A percentile compares a stretch with the other conserved stretches of the same genome.
Evolutionary conservation across 192 early-diverging fungal genomes (phyloP).

Genomic region (Phycomyces nitens): DNA sequence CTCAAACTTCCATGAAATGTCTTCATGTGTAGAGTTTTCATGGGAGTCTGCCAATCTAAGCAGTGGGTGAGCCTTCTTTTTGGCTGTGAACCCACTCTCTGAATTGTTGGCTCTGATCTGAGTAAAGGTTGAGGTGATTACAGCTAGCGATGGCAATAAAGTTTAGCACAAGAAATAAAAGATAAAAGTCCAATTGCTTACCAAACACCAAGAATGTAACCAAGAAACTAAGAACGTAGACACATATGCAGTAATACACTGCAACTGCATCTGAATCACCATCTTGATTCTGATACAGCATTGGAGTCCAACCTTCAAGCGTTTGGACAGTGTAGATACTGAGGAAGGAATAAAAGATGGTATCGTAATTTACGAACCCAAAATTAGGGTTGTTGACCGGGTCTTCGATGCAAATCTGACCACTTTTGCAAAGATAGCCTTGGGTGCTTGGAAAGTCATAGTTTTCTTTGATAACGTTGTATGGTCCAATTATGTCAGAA

Average conservation of each 20-base stretch:
- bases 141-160: conserved; percentile 33
- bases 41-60: conserved; percentile 1
- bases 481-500: conserved; percentile 16
- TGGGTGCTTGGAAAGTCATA: conserved; percentile 23
- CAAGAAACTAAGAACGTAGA: conserved; percentile 49
- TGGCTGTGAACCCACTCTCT: conserved; percentile 47
- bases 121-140: conserved; percentile 54
- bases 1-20: conserved; percentile 18
- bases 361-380: conserved; percentile 45
- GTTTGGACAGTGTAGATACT: conserved; percentile 46
- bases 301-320: conserved; percentile 48
- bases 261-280: conserved; percentile 39
- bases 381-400: conserved; percentile 19
- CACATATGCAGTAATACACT: conserved; percentile 47
- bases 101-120: conserved; percentile 44
- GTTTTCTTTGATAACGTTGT: not conserved
- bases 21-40: conserved; percentile 5
- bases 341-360: conserved; percentile 45
- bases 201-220: conserved; percentile 48
- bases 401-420: conserved; percentile 42
- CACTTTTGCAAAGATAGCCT: conserved; percentile 43
- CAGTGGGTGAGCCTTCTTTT: conserved; percentile 21
- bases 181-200: not conserved
- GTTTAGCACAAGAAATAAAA: not conserved
- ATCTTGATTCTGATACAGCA: conserved; percentile 53